These are phyloP conservation scores for Naganishia sp. DNA, from an alignment of 1,284 basidiomycete genomes.

Conservation along the genomic window DNA sequence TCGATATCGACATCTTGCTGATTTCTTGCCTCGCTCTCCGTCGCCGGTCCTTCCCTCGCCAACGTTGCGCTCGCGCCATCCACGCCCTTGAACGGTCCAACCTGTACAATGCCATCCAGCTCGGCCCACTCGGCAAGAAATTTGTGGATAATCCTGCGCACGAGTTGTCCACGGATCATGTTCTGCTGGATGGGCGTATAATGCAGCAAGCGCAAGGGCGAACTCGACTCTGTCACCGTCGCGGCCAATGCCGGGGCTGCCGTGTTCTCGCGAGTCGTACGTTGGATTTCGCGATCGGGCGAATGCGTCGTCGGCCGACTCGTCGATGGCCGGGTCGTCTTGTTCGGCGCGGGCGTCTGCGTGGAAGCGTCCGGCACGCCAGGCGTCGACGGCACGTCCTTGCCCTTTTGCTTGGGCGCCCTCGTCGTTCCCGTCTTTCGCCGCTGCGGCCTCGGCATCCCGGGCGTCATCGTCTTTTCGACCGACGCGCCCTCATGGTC, in stretches of 20 bases:
- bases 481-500: not conserved
- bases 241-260: not conserved
- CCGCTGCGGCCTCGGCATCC: conserved; percentile 7
- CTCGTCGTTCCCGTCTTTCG: conserved; percentile 18
- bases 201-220: conserved; percentile 49
- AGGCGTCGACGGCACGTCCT: not conserved
- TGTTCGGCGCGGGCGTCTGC: not conserved
- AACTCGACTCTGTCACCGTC: conserved; percentile 12
- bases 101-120: conserved; percentile 37
- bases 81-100: not conserved
- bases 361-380: not conserved
- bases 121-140: conserved; percentile 50
- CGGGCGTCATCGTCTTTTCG: conserved; percentile 1
- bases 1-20: not conserved
- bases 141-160: conserved; percentile 40
- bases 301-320: conserved; percentile 25
- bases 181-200: conserved; percentile 50
- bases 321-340: conserved; percentile 11
- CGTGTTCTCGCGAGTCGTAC: conserved; percentile 13
- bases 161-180: conserved; percentile 42
- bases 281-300: conserved; percentile 11
- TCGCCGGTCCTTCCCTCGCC: not conserved
- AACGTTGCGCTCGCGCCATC: not conserved
- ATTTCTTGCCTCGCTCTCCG: not conserved
- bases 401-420: conserved; percentile 15